Percentiles rank a stretch among this genome's conserved stretches.
Conservation (phyloP, 768 basidiomycete species). For the Rickenella mellea region DNA sequence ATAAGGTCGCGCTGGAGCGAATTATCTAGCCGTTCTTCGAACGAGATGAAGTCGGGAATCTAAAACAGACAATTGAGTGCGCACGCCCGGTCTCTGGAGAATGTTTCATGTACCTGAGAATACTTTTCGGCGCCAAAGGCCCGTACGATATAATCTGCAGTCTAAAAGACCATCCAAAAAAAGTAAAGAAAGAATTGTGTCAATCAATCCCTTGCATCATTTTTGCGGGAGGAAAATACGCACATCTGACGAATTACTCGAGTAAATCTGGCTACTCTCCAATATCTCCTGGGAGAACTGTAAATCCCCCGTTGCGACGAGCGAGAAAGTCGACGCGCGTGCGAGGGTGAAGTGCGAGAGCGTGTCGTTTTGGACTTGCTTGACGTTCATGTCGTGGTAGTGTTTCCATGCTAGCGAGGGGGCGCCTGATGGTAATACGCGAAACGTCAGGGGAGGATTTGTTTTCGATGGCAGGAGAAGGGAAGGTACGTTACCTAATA, state of each 20-base stretch:
- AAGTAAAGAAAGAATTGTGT: neutral
- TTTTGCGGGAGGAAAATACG: slow-evolving; percentile 4
- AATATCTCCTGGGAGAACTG: slow-evolving; percentile 68
- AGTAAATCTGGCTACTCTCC: slow-evolving; percentile 74
- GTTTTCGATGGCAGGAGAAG: slow-evolving; percentile 1
- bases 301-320: slow-evolving; percentile 67
- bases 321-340: slow-evolving; percentile 69
- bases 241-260: slow-evolving; percentile 74
- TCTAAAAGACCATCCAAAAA: slow-evolving; percentile 28
- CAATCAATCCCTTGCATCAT: slow-evolving; percentile 1
- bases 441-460: slow-evolving; percentile 1
- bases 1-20: slow-evolving; percentile 78
- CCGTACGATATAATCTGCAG: slow-evolving; percentile 70
- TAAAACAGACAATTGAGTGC: slow-evolving; percentile 17
- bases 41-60: slow-evolving; percentile 78
- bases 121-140: slow-evolving; percentile 78
- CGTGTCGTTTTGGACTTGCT: slow-evolving; percentile 85
- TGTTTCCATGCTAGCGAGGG: slow-evolving; percentile 67
- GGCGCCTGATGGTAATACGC: slow-evolving; percentile 41
- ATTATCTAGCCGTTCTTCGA: slow-evolving; percentile 74
- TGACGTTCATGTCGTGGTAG: slow-evolving; percentile 67
- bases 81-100: neutral
- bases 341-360: slow-evolving; percentile 77
- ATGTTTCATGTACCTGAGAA: slow-evolving; percentile 45
- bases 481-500: slow-evolving; percentile 47